Conservation (phyloP, 108 stramenopile species). For the Nitzschia sp. region DNA sequence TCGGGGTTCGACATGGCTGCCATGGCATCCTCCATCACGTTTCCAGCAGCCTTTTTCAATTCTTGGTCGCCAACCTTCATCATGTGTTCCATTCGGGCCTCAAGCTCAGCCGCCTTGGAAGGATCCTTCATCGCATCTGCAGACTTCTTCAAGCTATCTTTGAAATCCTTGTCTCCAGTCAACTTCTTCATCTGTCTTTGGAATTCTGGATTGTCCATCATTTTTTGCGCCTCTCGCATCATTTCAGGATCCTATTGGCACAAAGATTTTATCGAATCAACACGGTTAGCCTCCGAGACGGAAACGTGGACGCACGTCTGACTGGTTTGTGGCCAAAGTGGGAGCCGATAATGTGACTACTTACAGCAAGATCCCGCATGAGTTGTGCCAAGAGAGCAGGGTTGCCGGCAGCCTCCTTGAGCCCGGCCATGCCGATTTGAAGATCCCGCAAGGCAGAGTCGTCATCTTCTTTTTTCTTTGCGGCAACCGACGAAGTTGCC, state of each 20-base stretch:
- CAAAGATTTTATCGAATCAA: not conserved
- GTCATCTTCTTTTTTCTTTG: constrained; percentile 65
- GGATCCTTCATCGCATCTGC: constrained; percentile 77
- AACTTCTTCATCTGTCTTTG: constrained; percentile 89
- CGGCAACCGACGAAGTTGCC: constrained; percentile 35
- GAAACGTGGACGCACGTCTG: too few species aligned
- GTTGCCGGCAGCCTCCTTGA: constrained; percentile 82
- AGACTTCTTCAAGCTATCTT: constrained; percentile 55
- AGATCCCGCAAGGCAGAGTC: constrained; percentile 55
- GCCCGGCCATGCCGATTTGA: constrained; percentile 79
- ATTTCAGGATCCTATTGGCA: constrained; percentile 80
- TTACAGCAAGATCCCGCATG: constrained; percentile 88
- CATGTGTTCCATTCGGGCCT: constrained; percentile 92
- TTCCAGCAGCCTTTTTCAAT: constrained; percentile 59
- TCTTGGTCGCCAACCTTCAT: constrained; percentile 69
- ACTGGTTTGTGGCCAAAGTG: not conserved
- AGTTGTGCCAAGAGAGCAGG: constrained; percentile 87
- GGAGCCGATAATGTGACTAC: too few species aligned
- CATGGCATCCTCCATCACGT: constrained; percentile 80
- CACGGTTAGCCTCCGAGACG: too few species aligned
- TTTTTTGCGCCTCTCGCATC: constrained; percentile 89
- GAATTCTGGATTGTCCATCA: constrained; percentile 87
- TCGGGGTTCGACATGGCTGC: constrained; percentile 75
- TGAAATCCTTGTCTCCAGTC: constrained; percentile 70
- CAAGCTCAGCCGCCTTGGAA: constrained; percentile 74